Evolutionary conservation across 805 yeast genomes (phyloP), one percentile per base, ranked within the genome.

Genomic region (Candida incommunis): DNA sequence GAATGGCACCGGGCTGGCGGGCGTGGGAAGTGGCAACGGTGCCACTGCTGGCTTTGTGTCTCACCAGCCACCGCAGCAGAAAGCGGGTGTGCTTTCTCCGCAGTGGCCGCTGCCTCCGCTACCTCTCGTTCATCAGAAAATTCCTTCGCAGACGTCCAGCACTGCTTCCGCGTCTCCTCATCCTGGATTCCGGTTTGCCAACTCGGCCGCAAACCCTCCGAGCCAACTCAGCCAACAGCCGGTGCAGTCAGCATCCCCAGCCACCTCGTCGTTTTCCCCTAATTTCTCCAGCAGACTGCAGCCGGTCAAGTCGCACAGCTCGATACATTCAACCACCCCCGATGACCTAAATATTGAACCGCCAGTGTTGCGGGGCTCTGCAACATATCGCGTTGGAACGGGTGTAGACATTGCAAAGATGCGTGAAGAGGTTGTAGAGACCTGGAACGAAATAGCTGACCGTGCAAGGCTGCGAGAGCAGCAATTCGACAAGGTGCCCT

Each of bases 391-490:
- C 18, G 11, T 31, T 5, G 18, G n/a, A 16, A 31, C 37, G 13
- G 37, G 37, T 16, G 37, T 31, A 5, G 37, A 31, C 20, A 31
- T 31, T 18, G n/a, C 4, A 11, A 31, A 31, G 37, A 31, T 31
- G 37, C 37, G 37, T 31, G 37, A 31, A 9, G 37, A 31, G 37
- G 37, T 31, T 5, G 37, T 31, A 11, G 37, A 31, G 20, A 31
- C n/a, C 18, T 31, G 37, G 37, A 31, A 31, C 37, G 37, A 31
- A 4, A 18, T 31, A 5, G n/a, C 37, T 5, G 37, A 31, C 20
- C 13, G 37, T 5, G 37, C 37, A 9, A 7, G 20, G 11, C 5
- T 31, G 18, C 37, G 37, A 5, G 37, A 31, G n/a, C 18, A 31
- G 18, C 37, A 31, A 18, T 31, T 31, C 18, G 37, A 31, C 18